Evolutionary conservation across 352 stramenopile species (phyloP), one percentile per base, ranked within the genome.

Genomic region (Pythium chondricola): DNA sequence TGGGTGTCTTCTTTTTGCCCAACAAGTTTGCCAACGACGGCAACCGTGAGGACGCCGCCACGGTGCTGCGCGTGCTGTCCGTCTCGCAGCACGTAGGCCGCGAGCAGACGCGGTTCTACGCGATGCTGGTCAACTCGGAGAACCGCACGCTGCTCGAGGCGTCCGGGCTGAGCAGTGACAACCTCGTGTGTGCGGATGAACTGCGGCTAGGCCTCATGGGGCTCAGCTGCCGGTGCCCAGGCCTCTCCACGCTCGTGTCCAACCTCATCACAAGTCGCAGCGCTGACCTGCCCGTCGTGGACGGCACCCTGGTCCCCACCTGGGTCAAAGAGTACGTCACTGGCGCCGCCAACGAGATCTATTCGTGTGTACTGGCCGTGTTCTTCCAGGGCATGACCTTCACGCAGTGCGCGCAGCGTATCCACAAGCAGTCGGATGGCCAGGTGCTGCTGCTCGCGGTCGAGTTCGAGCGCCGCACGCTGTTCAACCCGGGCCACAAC

Each of bases 201-300:
- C 68, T 92, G n/a, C 72, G 81, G 0, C 62, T 92, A 5, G 83
- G 83, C 2, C 65, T 94, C 20, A 91, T 94, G 83, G 83, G 80
- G 9, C 67, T 94, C 1, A 94, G 81, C 43, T 94, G 83, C 41
- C 68, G 83, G 6, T 94, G 83, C 16, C 78, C 74, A 0, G 83
- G 83, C 0, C 61, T 94, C 3, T 94, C 81, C 20, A 94, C 83
- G 7, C 65, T 94, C 0, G 69, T 94, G 10, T 90, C 83, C 2
- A 94, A 94, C 42, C 56, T 94, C 22, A 86, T 94, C 27, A 86
- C 76, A 2, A 89, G 80, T 63, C 68, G 78, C 10, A 87, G 72
- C 17, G 65, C 63, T 0, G 73, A 77, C 6, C 39, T 80, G 2
- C 61, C 69, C 3, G 40, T 43, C 14, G 57, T 44, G 17, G 32